phyloP scores from a whole-genome alignment of 1,139 yeast genomes.

The Magnusiomyces suaveolens region DNA sequence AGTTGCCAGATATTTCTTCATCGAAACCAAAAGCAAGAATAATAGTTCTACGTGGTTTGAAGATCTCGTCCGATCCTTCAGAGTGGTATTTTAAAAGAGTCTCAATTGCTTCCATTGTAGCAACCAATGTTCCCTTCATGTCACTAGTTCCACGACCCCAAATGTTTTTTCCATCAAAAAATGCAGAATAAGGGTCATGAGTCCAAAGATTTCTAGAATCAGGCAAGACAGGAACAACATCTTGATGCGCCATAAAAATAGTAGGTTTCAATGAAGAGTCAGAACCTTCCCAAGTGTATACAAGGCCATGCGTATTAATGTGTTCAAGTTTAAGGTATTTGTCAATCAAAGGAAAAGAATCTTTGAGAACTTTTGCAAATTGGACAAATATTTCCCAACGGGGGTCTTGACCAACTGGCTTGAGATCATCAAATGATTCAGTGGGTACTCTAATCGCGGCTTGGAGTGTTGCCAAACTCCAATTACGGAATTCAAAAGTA shows the following conservation, averaged over 20 bases:
- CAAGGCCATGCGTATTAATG: conserved; percentile 58
- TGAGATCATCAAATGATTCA: conserved; percentile 46
- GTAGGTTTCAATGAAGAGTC: conserved; percentile 48
- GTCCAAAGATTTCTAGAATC: conserved; percentile 53
- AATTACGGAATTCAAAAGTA: conserved; percentile 9
- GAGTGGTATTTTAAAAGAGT: conserved; percentile 34
- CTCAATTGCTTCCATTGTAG: conserved; percentile 52
- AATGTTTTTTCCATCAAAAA: conserved; percentile 48
- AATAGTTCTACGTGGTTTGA: conserved; percentile 46
- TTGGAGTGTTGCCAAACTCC: conserved; percentile 5
- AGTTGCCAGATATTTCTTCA: conserved; percentile 57
- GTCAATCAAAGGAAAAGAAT: conserved; percentile 53
- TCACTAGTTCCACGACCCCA: conserved; percentile 64
- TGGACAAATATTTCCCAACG: conserved; percentile 38
- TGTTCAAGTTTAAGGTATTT: conserved; percentile 41
- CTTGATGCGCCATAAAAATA: conserved; percentile 68
- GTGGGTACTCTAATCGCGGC: conserved; percentile 57
- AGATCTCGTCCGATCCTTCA: conserved; percentile 25
- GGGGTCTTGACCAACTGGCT: conserved; percentile 34
- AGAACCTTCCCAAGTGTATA: conserved; percentile 58
- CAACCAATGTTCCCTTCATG: conserved; percentile 50
- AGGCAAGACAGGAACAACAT: conserved; percentile 69
- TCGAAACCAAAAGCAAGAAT: conserved; percentile 60
- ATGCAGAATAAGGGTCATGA: conserved; percentile 60
- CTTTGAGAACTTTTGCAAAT: conserved; percentile 48